Percentiles rank a stretch among this genome's conserved stretches.
phyloP scores from a whole-genome alignment of 129 eudicot genomes.

The Scalesia atractyloides region DNA sequence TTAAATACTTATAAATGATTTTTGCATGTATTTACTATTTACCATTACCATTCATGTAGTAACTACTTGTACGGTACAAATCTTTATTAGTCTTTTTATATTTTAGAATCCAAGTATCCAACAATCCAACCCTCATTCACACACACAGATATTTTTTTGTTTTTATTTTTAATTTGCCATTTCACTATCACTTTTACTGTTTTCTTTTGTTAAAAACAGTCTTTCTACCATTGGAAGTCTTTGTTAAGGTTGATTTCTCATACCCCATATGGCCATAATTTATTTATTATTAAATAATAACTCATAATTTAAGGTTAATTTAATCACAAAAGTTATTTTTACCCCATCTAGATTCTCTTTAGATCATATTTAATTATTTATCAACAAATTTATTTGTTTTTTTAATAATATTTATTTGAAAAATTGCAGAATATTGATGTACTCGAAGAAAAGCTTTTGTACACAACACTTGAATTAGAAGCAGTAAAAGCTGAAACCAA shows the following conservation, averaged over 20 bases:
- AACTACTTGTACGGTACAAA: not conserved
- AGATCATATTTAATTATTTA: not conserved
- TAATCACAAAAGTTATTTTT: conserved; percentile 26
- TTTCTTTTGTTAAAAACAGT: conserved; percentile 10
- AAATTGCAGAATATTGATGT: conserved; percentile 56
- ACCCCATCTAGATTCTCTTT: conserved; percentile 25
- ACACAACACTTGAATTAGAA: conserved; percentile 66
- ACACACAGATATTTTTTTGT: not conserved
- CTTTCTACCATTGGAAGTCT: conserved; percentile 19
- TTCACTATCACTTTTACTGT: conserved; percentile 21
- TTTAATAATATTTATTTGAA: not conserved
- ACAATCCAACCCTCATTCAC: conserved; percentile 2
- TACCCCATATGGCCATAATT: not conserved
- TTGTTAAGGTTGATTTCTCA: conserved; percentile 33
- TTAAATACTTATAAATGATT: not conserved
- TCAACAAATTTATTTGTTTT: not conserved
- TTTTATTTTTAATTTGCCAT: conserved; percentile 13
- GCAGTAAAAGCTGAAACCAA: conserved; percentile 53
- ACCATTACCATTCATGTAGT: conserved; percentile 13
- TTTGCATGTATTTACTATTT: conserved; percentile 22
- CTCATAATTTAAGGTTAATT: too few species aligned
- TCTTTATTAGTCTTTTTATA: too few species aligned
- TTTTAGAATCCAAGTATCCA: too few species aligned
- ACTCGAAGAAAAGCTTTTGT: conserved; percentile 62
- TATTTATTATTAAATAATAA: conserved; percentile 7